Percentiles rank a stretch among this genome's conserved stretches.
Conservation (phyloP, 2,329 filamentous ascomycete species). For the Tolypocladium guangdongense region DNA sequence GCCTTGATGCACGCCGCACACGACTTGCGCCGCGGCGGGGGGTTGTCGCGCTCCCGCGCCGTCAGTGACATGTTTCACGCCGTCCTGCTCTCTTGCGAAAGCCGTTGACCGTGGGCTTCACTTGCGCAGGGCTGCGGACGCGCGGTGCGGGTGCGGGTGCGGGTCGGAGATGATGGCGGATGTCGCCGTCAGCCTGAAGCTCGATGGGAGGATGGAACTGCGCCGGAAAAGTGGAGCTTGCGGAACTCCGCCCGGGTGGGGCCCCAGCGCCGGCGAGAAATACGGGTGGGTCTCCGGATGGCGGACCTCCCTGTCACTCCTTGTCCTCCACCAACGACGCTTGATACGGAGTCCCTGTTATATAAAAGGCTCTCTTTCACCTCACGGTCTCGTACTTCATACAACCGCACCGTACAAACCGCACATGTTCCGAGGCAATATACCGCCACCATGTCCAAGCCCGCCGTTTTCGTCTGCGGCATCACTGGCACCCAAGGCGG, state of each 20-base stretch:
- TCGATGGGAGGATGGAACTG: not conserved
- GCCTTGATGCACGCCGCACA: constrained; percentile 45
- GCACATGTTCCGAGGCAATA: not conserved
- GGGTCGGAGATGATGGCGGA: not conserved
- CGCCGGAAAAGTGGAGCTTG: constrained; percentile 11
- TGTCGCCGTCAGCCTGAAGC: not conserved
- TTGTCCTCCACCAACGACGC: not conserved
- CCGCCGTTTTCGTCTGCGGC: constrained; percentile 25
- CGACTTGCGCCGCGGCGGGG: constrained; percentile 41
- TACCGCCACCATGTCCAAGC: constrained; percentile 15
- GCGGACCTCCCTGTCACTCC: constrained; percentile 4
- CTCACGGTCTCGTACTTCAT: not conserved
- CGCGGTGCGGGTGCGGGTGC: not conserved
- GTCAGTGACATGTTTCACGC: constrained; percentile 16
- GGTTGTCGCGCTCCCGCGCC: constrained; percentile 28
- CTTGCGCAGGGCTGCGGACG: not conserved
- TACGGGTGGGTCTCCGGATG: not conserved
- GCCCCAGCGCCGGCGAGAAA: not conserved
- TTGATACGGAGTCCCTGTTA: not conserved
- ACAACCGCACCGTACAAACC: no score
- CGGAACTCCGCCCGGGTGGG: constrained; percentile 16
- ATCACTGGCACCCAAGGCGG: constrained; percentile 30
- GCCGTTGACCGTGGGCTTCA: not conserved
- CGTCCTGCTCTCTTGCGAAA: not conserved
- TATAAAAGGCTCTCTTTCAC: not conserved